A percentile compares a stretch with the other conserved stretches of the same genome.
Conservation (phyloP, 345 rosid species). For the Arabis alpina region DNA sequence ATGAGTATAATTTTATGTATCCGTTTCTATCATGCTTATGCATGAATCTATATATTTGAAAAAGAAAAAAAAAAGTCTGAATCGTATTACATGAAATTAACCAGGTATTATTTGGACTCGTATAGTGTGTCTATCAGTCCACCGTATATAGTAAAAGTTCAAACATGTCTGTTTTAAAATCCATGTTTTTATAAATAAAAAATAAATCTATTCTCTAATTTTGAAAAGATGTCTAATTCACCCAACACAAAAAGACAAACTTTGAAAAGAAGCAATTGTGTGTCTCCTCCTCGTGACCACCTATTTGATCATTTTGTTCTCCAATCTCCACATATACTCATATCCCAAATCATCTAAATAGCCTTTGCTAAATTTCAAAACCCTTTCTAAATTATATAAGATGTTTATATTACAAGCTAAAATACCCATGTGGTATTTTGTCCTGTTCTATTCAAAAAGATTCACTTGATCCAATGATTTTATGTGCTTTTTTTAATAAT, state of each 20-base stretch:
- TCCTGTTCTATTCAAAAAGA: slow-evolving; percentile 28
- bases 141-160: too few species aligned
- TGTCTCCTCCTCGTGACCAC: slow-evolving; percentile 27
- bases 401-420: slow-evolving; percentile 17
- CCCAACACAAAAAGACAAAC: slow-evolving; percentile 18
- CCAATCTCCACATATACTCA: slow-evolving; percentile 15
- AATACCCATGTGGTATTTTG: slow-evolving; percentile 37
- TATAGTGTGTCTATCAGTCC: too few species aligned
- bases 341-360: slow-evolving; percentile 32
- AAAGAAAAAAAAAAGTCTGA: too few species aligned
- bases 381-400: slow-evolving; percentile 9
- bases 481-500: not conserved
- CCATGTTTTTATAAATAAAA: too few species aligned
- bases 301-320: slow-evolving; percentile 33
- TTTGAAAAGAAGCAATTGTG: slow-evolving; percentile 34
- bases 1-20: too few species aligned
- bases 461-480: slow-evolving; percentile 27
- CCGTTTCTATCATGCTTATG: too few species aligned
- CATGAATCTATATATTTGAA: too few species aligned
- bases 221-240: too few species aligned
- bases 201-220: too few species aligned
- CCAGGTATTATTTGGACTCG: too few species aligned
- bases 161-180: too few species aligned
- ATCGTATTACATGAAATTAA: too few species aligned
- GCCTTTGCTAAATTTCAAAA: slow-evolving; percentile 27